Conservation (phyloP, 441 rosid genomes). For the Pelargonium fulgidum region DNA sequence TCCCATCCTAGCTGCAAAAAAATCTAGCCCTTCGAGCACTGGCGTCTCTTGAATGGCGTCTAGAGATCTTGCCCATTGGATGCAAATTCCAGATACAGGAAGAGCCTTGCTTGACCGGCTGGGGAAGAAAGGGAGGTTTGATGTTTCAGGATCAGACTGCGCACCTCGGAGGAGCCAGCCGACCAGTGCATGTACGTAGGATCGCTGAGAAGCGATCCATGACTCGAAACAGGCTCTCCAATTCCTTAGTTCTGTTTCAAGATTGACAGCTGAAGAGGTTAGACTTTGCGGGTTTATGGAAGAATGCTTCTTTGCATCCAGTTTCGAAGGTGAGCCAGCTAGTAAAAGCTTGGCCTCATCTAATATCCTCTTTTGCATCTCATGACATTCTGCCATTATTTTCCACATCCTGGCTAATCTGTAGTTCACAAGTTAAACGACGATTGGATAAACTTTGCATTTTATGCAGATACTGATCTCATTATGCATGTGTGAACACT, state of each 20-base stretch:
- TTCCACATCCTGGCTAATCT: conserved; percentile 89
- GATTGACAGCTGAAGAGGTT: conserved; percentile 67
- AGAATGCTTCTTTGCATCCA: conserved; percentile 50
- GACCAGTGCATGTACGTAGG: conserved; percentile 61
- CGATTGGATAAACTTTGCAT: neutral
- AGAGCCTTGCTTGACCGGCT: conserved; percentile 48
- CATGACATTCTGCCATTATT: conserved; percentile 89
- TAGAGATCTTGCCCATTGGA: conserved; percentile 74
- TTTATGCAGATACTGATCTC: neutral
- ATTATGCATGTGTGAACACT: neutral
- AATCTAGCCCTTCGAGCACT: conserved; percentile 73
- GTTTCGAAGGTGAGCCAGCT: conserved; percentile 65
- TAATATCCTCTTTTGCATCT: conserved; percentile 64
- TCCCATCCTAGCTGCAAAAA: conserved; percentile 90
- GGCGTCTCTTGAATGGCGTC: conserved; percentile 51
- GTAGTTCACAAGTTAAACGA: conserved; percentile 18
- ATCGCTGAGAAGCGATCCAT: conserved; percentile 85
- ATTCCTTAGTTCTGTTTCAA: conserved; percentile 74
- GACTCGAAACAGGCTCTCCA: conserved; percentile 79
- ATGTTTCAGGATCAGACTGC: conserved; percentile 54
- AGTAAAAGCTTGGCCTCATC: conserved; percentile 85
- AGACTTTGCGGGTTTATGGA: conserved; percentile 58
- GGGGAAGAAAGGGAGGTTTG: conserved; percentile 51
- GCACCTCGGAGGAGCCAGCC: conserved; percentile 86
- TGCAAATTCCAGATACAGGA: conserved; percentile 67